A percentile compares a stretch with the other conserved stretches of the same genome.
These are phyloP conservation scores for Mycena amicta DNA, from an alignment of 768 basidiomycete species.

Conservation along the genomic window DNA sequence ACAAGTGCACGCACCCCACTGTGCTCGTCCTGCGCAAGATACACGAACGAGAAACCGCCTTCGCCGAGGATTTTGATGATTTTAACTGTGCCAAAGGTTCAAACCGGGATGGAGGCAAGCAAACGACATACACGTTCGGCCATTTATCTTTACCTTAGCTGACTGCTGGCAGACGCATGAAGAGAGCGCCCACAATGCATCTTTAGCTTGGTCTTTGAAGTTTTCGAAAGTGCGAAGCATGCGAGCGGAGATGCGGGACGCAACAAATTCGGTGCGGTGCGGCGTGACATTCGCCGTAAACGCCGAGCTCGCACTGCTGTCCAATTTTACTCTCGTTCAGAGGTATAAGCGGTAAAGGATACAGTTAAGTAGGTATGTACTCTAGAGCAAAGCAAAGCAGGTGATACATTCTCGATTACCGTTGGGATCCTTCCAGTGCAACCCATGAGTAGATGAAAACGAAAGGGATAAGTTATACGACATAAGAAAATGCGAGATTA, in stretches of 20 bases:
- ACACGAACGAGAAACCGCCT: slow-evolving; percentile 93
- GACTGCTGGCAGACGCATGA: slow-evolving; percentile 81
- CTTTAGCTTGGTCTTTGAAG: slow-evolving; percentile 75
- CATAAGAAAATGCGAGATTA: neutral
- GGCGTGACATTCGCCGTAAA: no score
- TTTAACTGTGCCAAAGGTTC: slow-evolving; percentile 60
- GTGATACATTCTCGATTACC: neutral
- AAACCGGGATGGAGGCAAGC: neutral
- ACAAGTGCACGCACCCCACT: slow-evolving; percentile 63
- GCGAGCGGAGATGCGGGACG: neutral
- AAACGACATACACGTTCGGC: slow-evolving; percentile 69
- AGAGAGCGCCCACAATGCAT: slow-evolving; percentile 79
- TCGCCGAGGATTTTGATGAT: slow-evolving; percentile 93
- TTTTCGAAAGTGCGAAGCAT: slow-evolving; percentile 49
- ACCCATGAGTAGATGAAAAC: no score
- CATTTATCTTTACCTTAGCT: slow-evolving; percentile 93
- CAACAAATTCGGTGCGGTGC: neutral
- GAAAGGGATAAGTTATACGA: neutral
- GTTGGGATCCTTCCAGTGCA: neutral
- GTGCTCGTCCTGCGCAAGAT: slow-evolving; percentile 82
- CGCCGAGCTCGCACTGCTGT: no score
- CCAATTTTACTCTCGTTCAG: no score
- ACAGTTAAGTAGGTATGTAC: neutral
- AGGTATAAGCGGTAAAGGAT: neutral
- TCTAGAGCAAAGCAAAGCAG: neutral